phyloP scores from a whole-genome alignment of 192 early-diverging fungal species.

The Gonapodya sp. region DNA sequence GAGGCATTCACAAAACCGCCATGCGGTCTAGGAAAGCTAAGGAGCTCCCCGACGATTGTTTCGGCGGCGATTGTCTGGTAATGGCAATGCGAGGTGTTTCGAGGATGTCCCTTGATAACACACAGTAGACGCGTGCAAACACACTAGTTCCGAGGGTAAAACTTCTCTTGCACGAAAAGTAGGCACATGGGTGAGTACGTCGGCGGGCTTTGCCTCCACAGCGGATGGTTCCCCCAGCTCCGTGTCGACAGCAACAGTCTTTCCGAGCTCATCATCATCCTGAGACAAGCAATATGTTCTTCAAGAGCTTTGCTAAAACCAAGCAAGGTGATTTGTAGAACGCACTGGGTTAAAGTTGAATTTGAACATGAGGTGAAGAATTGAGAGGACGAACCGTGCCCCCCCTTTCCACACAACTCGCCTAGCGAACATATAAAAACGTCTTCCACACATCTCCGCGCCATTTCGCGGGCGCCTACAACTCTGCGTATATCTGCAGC shows the following conservation, averaged over 20 bases:
- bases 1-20: background rate
- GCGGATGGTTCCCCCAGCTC: no score
- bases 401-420: background rate
- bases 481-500: background rate
- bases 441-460: background rate
- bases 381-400: background rate
- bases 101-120: no score
- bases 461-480: background rate
- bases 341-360: background rate
- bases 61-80: background rate
- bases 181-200: no score
- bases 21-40: background rate
- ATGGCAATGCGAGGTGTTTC: no score
- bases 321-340: no score
- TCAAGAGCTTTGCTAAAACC: no score
- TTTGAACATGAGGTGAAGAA: conserved; percentile 1
- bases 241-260: no score
- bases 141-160: no score
- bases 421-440: no score
- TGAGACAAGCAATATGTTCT: background rate
- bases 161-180: no score
- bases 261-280: background rate
- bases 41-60: background rate
- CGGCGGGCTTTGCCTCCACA: no score
- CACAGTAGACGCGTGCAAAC: no score